A percentile compares a stretch with the other conserved stretches of the same genome.
phyloP scores from a whole-genome alignment of 305 asterid genomes.

The Ajuga reptans region DNA sequence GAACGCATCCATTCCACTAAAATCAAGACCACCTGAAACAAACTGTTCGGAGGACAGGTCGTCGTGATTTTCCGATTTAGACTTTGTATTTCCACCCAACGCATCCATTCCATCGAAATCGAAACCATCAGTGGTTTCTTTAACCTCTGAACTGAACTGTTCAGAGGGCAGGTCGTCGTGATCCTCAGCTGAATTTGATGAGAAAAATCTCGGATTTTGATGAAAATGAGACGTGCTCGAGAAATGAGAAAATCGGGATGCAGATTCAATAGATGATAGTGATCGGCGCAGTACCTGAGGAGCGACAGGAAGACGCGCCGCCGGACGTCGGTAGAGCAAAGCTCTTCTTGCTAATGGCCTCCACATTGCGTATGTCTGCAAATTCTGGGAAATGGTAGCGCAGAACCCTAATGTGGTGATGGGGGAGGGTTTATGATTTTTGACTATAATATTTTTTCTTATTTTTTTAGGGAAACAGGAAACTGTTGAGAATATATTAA shows the following conservation, averaged over 20 bases:
- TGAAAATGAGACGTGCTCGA: slow-evolving; percentile 19
- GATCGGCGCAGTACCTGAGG: slow-evolving; percentile 25
- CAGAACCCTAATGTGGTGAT: slow-evolving; percentile 21
- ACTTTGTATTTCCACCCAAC: slow-evolving; percentile 18
- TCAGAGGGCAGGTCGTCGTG: slow-evolving; percentile 29
- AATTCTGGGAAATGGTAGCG: slow-evolving; percentile 16
- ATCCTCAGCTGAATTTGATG: slow-evolving; percentile 34
- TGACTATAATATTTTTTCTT: background rate
- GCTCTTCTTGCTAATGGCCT: slow-evolving; percentile 32
- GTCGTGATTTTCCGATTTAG: slow-evolving; percentile 19
- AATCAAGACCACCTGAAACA: slow-evolving; percentile 26
- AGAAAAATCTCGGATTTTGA: slow-evolving; percentile 32
- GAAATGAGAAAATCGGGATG: slow-evolving; percentile 27
- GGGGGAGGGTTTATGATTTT: background rate
- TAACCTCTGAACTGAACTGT: slow-evolving; percentile 13
- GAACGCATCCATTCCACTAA: slow-evolving; percentile 23
- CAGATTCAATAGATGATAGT: slow-evolving; percentile 21
- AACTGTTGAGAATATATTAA: too few species aligned
- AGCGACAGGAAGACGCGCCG: slow-evolving; percentile 23
- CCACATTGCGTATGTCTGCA: slow-evolving; percentile 35
- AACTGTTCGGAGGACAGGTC: slow-evolving; percentile 19
- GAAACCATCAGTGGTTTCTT: slow-evolving; percentile 16
- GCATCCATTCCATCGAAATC: slow-evolving; percentile 24
- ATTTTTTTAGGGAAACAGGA: too few species aligned
- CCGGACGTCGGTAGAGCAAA: slow-evolving; percentile 23